phyloP scores from a whole-genome alignment of 2,329 filamentous ascomycete species.

The Ophiostoma triangulosporum region DNA sequence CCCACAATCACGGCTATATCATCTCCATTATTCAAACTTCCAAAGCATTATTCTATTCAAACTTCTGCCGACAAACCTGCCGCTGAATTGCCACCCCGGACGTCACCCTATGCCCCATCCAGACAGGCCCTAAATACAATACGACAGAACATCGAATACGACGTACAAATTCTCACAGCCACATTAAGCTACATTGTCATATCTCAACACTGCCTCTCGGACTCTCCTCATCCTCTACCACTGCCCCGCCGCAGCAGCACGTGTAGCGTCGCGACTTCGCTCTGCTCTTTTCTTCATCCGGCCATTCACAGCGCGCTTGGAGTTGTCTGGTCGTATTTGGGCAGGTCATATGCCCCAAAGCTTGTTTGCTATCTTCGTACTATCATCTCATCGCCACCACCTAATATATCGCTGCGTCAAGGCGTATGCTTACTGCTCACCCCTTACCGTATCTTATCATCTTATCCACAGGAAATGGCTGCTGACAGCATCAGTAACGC shows the following conservation, averaged over 20 bases:
- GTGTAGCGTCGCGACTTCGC: background rate
- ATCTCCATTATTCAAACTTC: background rate
- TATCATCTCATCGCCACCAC: background rate
- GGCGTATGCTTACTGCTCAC: no score
- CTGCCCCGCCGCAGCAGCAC: background rate
- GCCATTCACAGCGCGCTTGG: background rate
- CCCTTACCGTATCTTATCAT: background rate
- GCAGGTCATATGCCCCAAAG: background rate
- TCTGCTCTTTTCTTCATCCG: background rate
- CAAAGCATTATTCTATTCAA: no score
- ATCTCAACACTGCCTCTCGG: background rate
- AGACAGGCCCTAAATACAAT: no score
- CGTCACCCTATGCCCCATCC: no score
- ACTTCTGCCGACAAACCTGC: no score
- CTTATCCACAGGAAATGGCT: slow-evolving; percentile 15
- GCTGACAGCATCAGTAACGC: slow-evolving; percentile 16
- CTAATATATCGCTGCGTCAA: no score
- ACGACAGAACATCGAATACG: no score
- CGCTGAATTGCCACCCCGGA: no score
- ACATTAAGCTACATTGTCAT: no score
- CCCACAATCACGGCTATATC: background rate
- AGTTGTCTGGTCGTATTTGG: background rate
- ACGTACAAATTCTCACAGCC: no score
- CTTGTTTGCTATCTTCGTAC: background rate
- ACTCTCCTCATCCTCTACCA: background rate